A percentile compares a stretch with the other conserved stretches of the same genome.
Conservation (phyloP, 1,284 basidiomycete species). For the Ceratobasidium sp. region DNA sequence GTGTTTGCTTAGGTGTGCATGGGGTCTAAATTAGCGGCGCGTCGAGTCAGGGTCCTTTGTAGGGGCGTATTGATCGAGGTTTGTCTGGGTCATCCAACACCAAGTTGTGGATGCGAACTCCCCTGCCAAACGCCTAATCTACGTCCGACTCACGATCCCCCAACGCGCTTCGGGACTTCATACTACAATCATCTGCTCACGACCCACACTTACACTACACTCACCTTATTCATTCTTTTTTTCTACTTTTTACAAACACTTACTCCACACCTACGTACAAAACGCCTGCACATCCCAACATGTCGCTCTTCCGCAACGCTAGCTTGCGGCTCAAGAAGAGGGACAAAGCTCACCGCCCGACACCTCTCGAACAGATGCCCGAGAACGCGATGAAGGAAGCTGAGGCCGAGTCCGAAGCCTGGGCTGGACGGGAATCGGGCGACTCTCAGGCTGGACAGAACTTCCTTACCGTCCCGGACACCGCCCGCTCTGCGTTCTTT, state of each 20-base stretch:
- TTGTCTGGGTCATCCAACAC: too few relatives aligned
- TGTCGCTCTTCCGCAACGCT: conserved; percentile 34
- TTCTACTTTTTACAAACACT: conserved; percentile 12
- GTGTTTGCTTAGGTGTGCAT: too few relatives aligned
- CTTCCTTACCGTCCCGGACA: conserved; percentile 25
- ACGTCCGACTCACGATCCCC: neutral
- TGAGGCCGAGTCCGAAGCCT: neutral
- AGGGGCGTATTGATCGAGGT: too few relatives aligned
- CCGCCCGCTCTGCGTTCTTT: conserved; percentile 33
- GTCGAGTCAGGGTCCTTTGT: too few relatives aligned
- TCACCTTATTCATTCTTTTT: conserved; percentile 15
- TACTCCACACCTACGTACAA: conserved; percentile 1
- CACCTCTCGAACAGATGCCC: conserved; percentile 36
- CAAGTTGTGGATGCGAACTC: too few relatives aligned
- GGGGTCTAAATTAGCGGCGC: too few relatives aligned
- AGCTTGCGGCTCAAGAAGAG: conserved; percentile 38
- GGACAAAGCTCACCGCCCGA: conserved; percentile 25
- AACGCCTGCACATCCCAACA: neutral
- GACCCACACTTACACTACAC: conserved; percentile 11
- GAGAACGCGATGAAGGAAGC: neutral
- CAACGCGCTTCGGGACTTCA: neutral
- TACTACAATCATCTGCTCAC: conserved; percentile 6
- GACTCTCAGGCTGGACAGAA: neutral
- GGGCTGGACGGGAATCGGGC: neutral
- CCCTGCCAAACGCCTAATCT: too few relatives aligned